Conservation (phyloP, 2,329 filamentous ascomycete species). For the Alternaria arborescens region DNA sequence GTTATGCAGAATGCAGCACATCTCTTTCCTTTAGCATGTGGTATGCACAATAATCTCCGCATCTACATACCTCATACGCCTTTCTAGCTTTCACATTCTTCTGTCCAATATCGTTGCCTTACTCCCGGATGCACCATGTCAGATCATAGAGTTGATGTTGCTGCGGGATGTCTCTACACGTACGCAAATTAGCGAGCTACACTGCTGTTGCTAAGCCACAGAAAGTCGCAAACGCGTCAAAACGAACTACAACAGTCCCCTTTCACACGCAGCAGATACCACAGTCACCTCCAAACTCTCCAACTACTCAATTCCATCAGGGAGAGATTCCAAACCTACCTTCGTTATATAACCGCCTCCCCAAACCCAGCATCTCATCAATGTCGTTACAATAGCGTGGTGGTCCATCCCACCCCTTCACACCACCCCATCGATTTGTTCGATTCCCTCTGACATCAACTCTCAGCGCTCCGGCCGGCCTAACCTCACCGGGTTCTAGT, state of each 20-base stretch:
- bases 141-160: not conserved
- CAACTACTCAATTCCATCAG: too few relatives aligned
- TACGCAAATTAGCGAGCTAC: not conserved
- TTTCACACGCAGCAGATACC: not conserved
- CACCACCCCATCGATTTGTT: not conserved
- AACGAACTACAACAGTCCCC: not conserved
- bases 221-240: not conserved
- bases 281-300: not conserved
- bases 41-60: not conserved
- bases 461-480: not conserved
- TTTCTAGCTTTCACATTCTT: not conserved
- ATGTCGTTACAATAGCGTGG: constrained; percentile 1
- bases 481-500: not conserved
- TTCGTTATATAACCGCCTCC: not conserved
- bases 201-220: not conserved
- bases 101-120: not conserved
- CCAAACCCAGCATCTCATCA: not conserved
- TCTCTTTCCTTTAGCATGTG: too few relatives aligned
- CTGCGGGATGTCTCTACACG: not conserved
- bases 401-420: not conserved
- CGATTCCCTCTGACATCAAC: not conserved
- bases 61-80: not conserved
- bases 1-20: not conserved
- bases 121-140: not conserved
- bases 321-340: not conserved